Evolutionary conservation across 2,329 filamentous ascomycete species (phyloP).

Genomic region (Allantophomopsis lycopodina): DNA sequence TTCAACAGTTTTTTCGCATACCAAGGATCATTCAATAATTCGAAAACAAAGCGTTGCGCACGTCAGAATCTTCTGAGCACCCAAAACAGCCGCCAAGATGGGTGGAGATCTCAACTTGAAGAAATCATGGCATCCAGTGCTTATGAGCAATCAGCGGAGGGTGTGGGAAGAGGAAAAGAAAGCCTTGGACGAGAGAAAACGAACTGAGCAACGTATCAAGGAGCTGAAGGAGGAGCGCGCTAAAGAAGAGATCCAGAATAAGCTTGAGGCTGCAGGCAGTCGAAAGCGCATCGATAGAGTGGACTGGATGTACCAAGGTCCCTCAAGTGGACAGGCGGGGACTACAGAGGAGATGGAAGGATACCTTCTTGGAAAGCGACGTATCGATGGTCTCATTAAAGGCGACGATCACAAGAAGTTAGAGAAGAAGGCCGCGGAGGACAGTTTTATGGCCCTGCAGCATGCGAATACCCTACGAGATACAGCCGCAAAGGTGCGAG

Average conservation of each 20-base stretch:
- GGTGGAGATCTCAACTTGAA: constrained; percentile 94
- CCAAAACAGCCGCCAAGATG: constrained; percentile 40
- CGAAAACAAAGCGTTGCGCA: too few relatives aligned
- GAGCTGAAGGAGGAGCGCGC: constrained; percentile 89
- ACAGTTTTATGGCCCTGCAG: constrained; percentile 45
- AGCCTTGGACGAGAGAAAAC: constrained; percentile 87
- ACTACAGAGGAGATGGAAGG: constrained; percentile 84
- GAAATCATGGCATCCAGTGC: constrained; percentile 85
- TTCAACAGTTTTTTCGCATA: too few relatives aligned
- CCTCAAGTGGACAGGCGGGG: constrained; percentile 60
- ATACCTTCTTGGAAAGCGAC: constrained; percentile 81
- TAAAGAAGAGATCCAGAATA: constrained; percentile 78
- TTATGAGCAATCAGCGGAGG: constrained; percentile 79
- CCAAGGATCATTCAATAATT: too few relatives aligned
- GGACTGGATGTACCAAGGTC: constrained; percentile 97
- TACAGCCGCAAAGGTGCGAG: constrained; percentile 71
- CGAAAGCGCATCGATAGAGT: constrained; percentile 70
- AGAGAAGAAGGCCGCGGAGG: constrained; percentile 56
- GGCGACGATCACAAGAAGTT: constrained; percentile 70
- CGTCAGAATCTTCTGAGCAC: too few relatives aligned
- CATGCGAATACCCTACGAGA: constrained; percentile 66
- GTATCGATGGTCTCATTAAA: constrained; percentile 78
- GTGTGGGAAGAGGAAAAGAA: constrained; percentile 90
- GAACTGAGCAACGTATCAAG: constrained; percentile 79
- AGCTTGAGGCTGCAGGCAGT: constrained; percentile 82